Conservation (phyloP, 108 stramenopile species). For the Pseudonitzschia delicatissima region DNA sequence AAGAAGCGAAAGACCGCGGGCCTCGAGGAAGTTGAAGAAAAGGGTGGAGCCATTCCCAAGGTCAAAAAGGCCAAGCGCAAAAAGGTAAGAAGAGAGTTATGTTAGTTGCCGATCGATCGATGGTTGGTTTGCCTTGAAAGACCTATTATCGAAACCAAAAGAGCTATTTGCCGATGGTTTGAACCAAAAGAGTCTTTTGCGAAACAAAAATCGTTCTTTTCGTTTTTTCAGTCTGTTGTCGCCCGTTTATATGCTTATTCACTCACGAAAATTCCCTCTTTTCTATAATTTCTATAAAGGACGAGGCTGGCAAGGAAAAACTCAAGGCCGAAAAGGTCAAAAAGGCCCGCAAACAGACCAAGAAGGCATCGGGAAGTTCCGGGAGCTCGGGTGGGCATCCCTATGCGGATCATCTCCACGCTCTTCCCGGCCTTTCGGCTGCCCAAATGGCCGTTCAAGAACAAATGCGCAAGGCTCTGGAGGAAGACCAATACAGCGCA, state of each 20-base stretch:
- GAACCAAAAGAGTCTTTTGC: background rate
- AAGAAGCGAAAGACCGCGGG: constrained; percentile 32
- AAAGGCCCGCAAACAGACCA: constrained; percentile 37
- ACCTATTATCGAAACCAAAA: too few species aligned
- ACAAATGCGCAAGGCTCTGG: constrained; percentile 80
- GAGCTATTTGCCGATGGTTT: too few species aligned
- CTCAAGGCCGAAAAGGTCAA: constrained; percentile 31
- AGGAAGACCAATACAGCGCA: constrained; percentile 85
- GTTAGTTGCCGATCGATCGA: too few species aligned
- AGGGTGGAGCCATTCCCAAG: constrained; percentile 17
- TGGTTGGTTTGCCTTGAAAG: too few species aligned
- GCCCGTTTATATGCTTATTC: too few species aligned
- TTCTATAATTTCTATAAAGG: too few species aligned
- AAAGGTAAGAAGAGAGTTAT: too few species aligned
- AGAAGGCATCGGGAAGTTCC: constrained; percentile 2
- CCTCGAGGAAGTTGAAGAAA: background rate
- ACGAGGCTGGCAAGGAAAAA: background rate
- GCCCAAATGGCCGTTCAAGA: constrained; percentile 79
- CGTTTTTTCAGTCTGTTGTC: background rate
- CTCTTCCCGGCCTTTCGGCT: constrained; percentile 26
- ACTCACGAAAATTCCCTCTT: too few species aligned
- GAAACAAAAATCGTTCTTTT: background rate
- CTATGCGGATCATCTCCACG: background rate
- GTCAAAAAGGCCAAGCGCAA: constrained; percentile 25
- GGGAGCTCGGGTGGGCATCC: background rate